Percentiles rank a stretch among this genome's conserved stretches.
phyloP scores from a whole-genome alignment of 768 basidiomycete genomes.

The Lyophyllum semitale region DNA sequence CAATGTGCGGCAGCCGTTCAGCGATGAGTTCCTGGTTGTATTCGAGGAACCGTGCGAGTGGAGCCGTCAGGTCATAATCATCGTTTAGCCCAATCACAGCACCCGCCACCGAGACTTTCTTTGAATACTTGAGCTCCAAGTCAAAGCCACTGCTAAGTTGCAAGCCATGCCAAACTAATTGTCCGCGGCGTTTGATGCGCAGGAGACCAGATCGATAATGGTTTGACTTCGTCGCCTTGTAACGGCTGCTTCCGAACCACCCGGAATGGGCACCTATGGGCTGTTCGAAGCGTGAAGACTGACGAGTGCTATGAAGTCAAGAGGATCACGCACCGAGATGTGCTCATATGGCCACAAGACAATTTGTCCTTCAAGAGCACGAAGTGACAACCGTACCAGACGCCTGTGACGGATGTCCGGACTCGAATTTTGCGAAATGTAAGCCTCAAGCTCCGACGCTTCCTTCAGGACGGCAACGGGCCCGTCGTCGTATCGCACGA shows the following conservation, averaged over 20 bases:
- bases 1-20: conserved; percentile 40
- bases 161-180: conserved; percentile 50
- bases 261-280: conserved; percentile 45
- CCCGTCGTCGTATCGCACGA: conserved; percentile 71
- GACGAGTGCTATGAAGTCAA: neutral
- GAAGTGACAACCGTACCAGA: conserved; percentile 60
- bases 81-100: conserved; percentile 63
- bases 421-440: conserved; percentile 63
- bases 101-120: conserved; percentile 48
- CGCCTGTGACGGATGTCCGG: conserved; percentile 48
- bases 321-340: conserved; percentile 40
- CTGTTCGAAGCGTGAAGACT: conserved; percentile 27
- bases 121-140: conserved; percentile 58
- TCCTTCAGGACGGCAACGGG: conserved; percentile 47
- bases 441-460: conserved; percentile 52
- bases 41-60: conserved; percentile 63
- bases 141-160: conserved; percentile 72
- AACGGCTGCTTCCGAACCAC: conserved; percentile 47
- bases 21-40: conserved; percentile 56
- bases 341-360: conserved; percentile 69
- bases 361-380: conserved; percentile 63
- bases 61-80: conserved; percentile 62
- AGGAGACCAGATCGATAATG: conserved; percentile 51
- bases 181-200: conserved; percentile 52
- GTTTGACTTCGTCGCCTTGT: conserved; percentile 49